A percentile compares a stretch with the other conserved stretches of the same genome.
Conservation (phyloP, 441 rosid genomes). For the Populus hybrid region DNA sequence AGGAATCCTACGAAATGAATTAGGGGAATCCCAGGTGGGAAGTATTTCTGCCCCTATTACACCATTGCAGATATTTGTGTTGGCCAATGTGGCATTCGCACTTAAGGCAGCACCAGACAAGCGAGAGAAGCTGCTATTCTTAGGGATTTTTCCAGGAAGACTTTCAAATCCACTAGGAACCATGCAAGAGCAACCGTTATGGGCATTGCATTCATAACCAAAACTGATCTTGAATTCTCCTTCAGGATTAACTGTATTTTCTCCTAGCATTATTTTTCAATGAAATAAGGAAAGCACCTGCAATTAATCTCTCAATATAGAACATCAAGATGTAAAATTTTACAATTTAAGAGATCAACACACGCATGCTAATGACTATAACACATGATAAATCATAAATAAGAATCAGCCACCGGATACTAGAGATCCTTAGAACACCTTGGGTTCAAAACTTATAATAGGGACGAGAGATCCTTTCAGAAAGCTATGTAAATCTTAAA, state of each 20-base stretch:
- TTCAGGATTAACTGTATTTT: constrained; percentile 40
- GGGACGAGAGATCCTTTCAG: neutral
- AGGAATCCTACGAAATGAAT: constrained; percentile 68
- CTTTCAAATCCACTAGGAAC: constrained; percentile 36
- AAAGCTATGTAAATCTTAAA: neutral
- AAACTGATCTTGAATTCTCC: constrained; percentile 83
- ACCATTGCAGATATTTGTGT: constrained; percentile 90
- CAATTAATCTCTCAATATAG: neutral
- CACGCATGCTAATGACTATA: too few relatives aligned
- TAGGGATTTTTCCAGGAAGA: constrained; percentile 39
- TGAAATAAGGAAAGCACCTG: constrained; percentile 30
- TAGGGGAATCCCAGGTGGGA: constrained; percentile 84
- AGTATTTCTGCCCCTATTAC: constrained; percentile 82
- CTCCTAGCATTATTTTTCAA: constrained; percentile 45
- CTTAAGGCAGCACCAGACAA: constrained; percentile 91
- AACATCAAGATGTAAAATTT: neutral
- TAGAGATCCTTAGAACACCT: too few relatives aligned
- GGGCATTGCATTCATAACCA: constrained; percentile 72
- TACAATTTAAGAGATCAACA: neutral
- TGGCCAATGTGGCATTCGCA: constrained; percentile 95
- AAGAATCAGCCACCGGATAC: neutral
- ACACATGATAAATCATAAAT: neutral
- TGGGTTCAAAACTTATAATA: neutral
- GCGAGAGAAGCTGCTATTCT: constrained; percentile 78
- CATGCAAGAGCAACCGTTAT: constrained; percentile 19